A percentile compares a stretch with the other conserved stretches of the same genome.
Conservation (phyloP, 257 asterid genomes). For the Przewalskia tangutica region DNA sequence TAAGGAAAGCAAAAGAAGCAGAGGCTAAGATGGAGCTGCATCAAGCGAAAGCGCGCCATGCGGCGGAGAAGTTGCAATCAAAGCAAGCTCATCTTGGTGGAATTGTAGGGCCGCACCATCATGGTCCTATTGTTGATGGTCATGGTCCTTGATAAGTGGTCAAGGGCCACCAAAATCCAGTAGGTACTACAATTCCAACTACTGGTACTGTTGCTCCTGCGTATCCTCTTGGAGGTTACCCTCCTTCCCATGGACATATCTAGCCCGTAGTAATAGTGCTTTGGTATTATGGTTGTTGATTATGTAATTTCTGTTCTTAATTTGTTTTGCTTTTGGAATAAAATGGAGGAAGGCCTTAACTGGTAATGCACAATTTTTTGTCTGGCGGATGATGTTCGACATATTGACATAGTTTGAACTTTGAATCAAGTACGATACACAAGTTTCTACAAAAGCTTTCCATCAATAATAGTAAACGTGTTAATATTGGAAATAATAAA, state of each 20-base stretch:
- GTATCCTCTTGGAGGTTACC: slow-evolving; percentile 3
- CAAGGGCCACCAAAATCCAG: background rate
- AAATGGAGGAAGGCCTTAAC: no score
- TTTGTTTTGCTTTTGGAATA: no score
- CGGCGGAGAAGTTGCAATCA: slow-evolving; percentile 30
- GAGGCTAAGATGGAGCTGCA: slow-evolving; percentile 76
- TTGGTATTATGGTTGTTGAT: background rate
- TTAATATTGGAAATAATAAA: no score
- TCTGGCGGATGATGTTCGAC: no score
- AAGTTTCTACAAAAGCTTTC: no score
- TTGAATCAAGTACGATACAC: no score
- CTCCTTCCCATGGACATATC: background rate
- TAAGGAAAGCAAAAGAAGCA: slow-evolving; percentile 58
- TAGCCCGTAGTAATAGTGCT: background rate
- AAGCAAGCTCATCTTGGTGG: slow-evolving; percentile 14
- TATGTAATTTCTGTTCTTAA: no score
- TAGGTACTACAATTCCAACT: background rate
- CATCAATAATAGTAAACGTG: no score
- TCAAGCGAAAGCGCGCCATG: slow-evolving; percentile 47
- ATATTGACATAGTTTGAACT: no score
- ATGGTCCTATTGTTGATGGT: background rate
- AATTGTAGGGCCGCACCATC: background rate
- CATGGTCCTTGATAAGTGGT: background rate
- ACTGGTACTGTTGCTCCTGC: background rate
- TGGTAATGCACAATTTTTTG: no score